Base-by-base conservation (phyloP, 129 eudicot species). In the Lactuca sativa region DNA sequence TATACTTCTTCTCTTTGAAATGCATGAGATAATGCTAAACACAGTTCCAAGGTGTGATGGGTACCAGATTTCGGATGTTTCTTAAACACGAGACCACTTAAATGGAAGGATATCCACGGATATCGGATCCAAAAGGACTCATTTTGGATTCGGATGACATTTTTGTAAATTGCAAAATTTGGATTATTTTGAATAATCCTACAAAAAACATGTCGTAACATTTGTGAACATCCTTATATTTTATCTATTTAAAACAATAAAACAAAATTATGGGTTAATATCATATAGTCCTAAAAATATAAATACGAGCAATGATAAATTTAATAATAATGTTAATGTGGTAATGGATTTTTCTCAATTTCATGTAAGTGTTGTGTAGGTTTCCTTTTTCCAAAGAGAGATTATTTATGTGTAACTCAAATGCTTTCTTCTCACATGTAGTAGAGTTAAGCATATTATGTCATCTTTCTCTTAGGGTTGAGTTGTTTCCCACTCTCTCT, bases 371-470 rank as follows among this genome's bases (percentile, higher is more conserved):
- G 47, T 61, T 51, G 12, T 38, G 30, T 43, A 25, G 43, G 66
- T 49, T 40, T 62, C 54, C 54, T 72, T 59, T 51, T 71, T 33
- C 13, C 36, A 53, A 62, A 72, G 41, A 43, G 43, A 51, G 70
- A 73, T 73, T 38, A 73, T 63, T 54, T 63, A 54, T 73, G 71
- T 73, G 78, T 73, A 74, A 66, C 73, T 51, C 67, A 62, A 36
- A 62, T 62, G 33, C 67, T 53, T 38, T 33, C 38, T 47, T 74
- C 72, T 74, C 79, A 66, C 79, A 74, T 66, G 79, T 68, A 74
- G 59, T 66, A 74, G 73, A 56, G 79, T 77, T 77, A 61, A 77
- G 76, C 81, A 62, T 77, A 62, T 69, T 77, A 69, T 77, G 81
- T 70, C 81, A 77, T 77, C 81, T 77, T 41, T 69, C 76, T 44